phyloP scores from a whole-genome alignment of 768 basidiomycete species.

The Rhodotorula diobovata region DNA sequence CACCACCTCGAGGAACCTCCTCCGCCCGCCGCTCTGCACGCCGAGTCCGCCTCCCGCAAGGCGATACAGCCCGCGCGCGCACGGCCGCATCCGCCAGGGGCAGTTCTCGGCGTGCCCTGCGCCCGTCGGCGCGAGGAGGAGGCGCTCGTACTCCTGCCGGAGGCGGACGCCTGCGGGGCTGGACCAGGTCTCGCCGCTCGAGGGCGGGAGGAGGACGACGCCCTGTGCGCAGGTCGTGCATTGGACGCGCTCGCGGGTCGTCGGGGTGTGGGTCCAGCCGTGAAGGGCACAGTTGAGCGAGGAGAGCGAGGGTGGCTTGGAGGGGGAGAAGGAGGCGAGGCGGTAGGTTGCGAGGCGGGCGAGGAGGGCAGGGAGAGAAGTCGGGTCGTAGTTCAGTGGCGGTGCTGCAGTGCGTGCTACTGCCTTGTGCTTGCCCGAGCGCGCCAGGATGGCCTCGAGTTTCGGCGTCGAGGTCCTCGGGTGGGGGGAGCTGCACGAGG shows the following conservation, averaged over 20 bases:
- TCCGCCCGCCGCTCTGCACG: conserved; percentile 10
- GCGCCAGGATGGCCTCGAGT: conserved; percentile 28
- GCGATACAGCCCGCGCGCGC: conserved; percentile 12
- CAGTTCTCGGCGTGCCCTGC: conserved; percentile 14
- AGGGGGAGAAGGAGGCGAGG: conserved; percentile 26
- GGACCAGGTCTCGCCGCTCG: neutral
- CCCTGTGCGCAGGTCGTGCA: conserved; percentile 24
- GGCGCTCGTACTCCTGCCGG: conserved; percentile 15
- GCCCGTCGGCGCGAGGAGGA: neutral
- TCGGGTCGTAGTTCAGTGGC: conserved; percentile 11
- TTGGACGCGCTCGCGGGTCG: conserved; percentile 16
- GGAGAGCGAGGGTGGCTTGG: conserved; percentile 17
- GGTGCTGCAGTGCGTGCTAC: neutral
- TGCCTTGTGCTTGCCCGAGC: neutral
- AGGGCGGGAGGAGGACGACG: conserved; percentile 27
- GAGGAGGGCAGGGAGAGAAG: conserved; percentile 15
- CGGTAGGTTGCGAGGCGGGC: conserved; percentile 24
- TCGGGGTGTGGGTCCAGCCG: conserved; percentile 16
- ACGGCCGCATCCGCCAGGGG: conserved; percentile 31
- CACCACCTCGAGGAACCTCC: conserved; percentile 16
- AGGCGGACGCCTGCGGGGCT: neutral
- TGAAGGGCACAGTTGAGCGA: conserved; percentile 20
- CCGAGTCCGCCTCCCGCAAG: conserved; percentile 12
- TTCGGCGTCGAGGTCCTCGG: conserved; percentile 21
- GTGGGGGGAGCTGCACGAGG: neutral